Evolutionary conservation across 345 rosid genomes (phyloP), one percentile per base, ranked within the genome.

Genomic region (Corchorus capsularis): DNA sequence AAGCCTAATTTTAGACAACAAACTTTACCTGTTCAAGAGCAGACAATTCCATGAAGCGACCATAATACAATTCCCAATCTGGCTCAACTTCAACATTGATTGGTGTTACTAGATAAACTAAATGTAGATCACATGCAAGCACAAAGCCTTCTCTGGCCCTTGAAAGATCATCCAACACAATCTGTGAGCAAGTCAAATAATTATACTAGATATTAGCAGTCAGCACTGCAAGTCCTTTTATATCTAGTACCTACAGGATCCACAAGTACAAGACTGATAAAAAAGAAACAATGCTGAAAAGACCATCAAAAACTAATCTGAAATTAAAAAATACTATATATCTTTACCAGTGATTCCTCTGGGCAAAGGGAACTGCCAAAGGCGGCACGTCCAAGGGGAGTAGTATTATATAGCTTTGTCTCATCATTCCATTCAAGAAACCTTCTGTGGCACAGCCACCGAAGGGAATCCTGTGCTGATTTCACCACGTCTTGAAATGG

Each of bases 361-460:
- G 99, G 99, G 85, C 94, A 88, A 77, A 95, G 93, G 77, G 99
- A 95, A 85, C 99, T 95, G 75, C 99, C 99, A 87, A 95, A 95
- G 82, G 99, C 76, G 77, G 97, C 99, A 82, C 92, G 94, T 69
- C 99, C 99, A 52, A 95, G 99, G 69, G 99, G 92, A 65, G 98
- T 90, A 66, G 92, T 79, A 79, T 88, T 82, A 74, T 93, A 95
- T 86, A 95, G 86, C 84, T 92, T 92, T 47, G 93, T 92, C 74
- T 93, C 94, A 79, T 95, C 96, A 86, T 89, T 89, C 99, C 99
- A 95, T 71, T 92, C 96, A 69, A 95, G 92, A 86, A 95, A 93
- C 77, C 90, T 95, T 82, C 76, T 85, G 74, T 88, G 96, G 83
- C 99, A 93, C 85, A 95, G 80, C 99, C 99, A 93, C 74, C 97